Evolutionary conservation across 2,329 filamentous ascomycete species (phyloP), one percentile per base, ranked within the genome.

Genomic region (Mycogone perniciosa): DNA sequence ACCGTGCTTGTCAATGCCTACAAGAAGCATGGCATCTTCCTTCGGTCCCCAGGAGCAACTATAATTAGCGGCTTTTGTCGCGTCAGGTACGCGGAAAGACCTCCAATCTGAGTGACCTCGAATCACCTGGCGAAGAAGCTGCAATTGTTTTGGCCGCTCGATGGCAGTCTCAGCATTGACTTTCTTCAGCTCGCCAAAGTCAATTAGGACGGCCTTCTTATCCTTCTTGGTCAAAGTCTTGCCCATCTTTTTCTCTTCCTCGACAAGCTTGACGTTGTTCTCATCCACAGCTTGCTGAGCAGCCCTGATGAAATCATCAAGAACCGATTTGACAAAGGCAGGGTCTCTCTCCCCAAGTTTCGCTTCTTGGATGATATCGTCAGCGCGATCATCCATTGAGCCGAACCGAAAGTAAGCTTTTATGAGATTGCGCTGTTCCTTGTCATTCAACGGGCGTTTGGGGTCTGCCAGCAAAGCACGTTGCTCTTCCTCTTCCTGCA

Each of bases 11-110:
- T 90, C 85, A 57, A 99, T 96, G 53, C 93, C 93, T 38, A 97
- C 82, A 50, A 95, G 87, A 44, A 99, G 83, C 93, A 99, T 99
- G 46, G 89, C 93, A 65, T 99, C 93, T 68, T 99, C 93, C 54
- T 87, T 85, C 2, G 89, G 84, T 46, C 91, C 90, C 93, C 93
- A 99, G 29, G 88, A 76, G 63, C 90, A 96, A 41, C 85, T 88
- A 69, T 97, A 99, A 62, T 89, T 86, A 3, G 93, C 90, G 26
- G 86, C 84, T 66, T 99, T 99, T 9, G 88, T 91, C 3, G 93
- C 93, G 64, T 97, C 92, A 0, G 88, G 82, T 31, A 99, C 81
- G 26, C 91, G 85, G 71, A 96, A 99, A 42, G 80, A 86, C 59
- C 77, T 82, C 71, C 83, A 87, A 60, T 96, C 89, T 20, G 82